Evolutionary conservation across 805 yeast genomes (phyloP).

Genomic region (Sungouiozyma ichnusensis): DNA sequence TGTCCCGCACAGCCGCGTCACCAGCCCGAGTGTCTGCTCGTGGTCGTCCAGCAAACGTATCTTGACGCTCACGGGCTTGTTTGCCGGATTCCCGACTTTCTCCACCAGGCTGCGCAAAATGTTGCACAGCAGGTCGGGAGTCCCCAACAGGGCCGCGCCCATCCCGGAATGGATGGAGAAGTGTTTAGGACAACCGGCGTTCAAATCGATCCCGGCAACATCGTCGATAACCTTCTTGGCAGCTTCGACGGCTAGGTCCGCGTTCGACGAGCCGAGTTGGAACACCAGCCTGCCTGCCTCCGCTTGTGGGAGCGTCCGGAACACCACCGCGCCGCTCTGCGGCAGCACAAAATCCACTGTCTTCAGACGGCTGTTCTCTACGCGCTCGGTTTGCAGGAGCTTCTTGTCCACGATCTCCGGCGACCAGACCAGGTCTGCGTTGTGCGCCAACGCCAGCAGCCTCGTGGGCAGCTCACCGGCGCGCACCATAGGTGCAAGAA

Average conservation of each 20-base stretch:
- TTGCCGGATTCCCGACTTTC: slow-evolving; percentile 66
- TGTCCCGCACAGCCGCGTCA: slow-evolving; percentile 50
- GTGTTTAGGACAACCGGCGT: slow-evolving; percentile 96
- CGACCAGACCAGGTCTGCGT: slow-evolving; percentile 92
- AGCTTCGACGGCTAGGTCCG: slow-evolving; percentile 81
- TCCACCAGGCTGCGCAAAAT: slow-evolving; percentile 62
- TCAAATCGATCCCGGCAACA: slow-evolving; percentile 87
- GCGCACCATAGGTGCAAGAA: slow-evolving; percentile 93
- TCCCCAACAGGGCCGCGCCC: slow-evolving; percentile 87
- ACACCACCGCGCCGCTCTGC: slow-evolving; percentile 41
- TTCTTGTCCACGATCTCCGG: slow-evolving; percentile 92
- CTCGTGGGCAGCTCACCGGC: slow-evolving; percentile 92
- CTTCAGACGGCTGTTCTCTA: slow-evolving; percentile 42
- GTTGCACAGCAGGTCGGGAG: slow-evolving; percentile 67
- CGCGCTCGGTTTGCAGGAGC: slow-evolving; percentile 57
- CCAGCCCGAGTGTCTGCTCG: slow-evolving; percentile 50
- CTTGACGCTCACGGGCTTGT: slow-evolving; percentile 82
- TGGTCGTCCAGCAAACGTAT: slow-evolving; percentile 65
- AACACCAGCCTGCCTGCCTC: slow-evolving; percentile 68
- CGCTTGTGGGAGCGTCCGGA: slow-evolving; percentile 55
- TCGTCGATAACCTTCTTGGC: slow-evolving; percentile 72
- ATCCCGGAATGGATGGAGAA: slow-evolving; percentile 90
- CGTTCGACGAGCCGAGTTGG: slow-evolving; percentile 81
- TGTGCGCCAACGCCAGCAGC: slow-evolving; percentile 64
- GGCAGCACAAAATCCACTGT: slow-evolving; percentile 49